Evolutionary conservation across 805 yeast genomes (phyloP).

Genomic region (Nematodospora valgi): DNA sequence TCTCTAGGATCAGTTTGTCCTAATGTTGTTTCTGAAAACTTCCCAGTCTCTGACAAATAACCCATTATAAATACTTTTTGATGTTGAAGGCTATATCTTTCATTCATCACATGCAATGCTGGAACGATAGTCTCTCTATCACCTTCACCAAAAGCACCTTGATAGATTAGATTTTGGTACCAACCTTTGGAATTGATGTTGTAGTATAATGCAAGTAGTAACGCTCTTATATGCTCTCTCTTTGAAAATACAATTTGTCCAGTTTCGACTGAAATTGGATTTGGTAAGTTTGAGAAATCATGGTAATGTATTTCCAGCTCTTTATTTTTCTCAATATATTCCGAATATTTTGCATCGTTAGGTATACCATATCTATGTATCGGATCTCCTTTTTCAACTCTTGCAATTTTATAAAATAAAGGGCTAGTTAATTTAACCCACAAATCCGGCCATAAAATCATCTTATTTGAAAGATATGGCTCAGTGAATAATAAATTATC

Average conservation of each 20-base stretch:
- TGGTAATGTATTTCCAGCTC: constrained; percentile 22
- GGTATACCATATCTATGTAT: constrained; percentile 25
- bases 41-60: constrained; percentile 11
- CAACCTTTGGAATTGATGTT: constrained; percentile 26
- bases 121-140: constrained; percentile 38
- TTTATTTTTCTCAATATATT: constrained; percentile 18
- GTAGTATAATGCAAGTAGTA: constrained; percentile 32
- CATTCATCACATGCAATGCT: constrained; percentile 33
- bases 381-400: constrained; percentile 27
- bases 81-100: constrained; percentile 26
- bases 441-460: constrained; percentile 35
- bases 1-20: constrained; percentile 30
- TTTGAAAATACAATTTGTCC: constrained; percentile 37
- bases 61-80: constrained; percentile 16
- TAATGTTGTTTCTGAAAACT: constrained; percentile 25
- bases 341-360: constrained; percentile 22
- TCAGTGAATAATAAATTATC: constrained; percentile 22
- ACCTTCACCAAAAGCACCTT: constrained; percentile 32
- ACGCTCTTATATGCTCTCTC: constrained; percentile 25
- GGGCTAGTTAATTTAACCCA: constrained; percentile 35
- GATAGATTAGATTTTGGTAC: constrained; percentile 31
- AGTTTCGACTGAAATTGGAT: constrained; percentile 26
- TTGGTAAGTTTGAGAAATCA: constrained; percentile 31
- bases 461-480: constrained; percentile 22
- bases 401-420: constrained; percentile 28